These are phyloP conservation scores for Venturia asperata DNA, from an alignment of 2,329 filamentous ascomycete genomes.

Conservation along the genomic window DNA sequence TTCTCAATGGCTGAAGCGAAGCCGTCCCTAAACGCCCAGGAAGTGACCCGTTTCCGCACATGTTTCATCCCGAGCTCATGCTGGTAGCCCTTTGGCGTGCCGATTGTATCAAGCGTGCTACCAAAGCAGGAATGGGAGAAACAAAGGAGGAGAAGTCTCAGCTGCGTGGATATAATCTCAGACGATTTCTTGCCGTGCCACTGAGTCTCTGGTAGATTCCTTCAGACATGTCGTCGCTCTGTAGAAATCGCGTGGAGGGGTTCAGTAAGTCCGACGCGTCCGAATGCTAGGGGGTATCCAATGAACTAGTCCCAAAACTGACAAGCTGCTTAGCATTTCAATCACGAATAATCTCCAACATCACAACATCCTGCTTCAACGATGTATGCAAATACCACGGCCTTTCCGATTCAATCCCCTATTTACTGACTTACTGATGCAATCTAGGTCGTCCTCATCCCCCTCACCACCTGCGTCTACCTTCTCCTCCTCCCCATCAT, in stretches of 20 bases:
- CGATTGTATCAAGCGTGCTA: background rate
- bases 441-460: background rate
- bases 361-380: conserved; percentile 6
- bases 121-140: background rate
- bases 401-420: background rate
- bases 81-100: background rate
- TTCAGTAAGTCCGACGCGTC: background rate
- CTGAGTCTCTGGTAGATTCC: background rate
- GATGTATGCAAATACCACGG: background rate
- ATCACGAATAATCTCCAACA: background rate
- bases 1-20: background rate
- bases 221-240: background rate
- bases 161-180: background rate
- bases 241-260: background rate
- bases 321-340: background rate
- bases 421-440: background rate
- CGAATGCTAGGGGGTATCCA: background rate
- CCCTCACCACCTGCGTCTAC: background rate
- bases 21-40: background rate
- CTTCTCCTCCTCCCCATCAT: background rate
- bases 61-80: conserved; percentile 9
- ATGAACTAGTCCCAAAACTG: too few relatives aligned
- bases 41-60: background rate
- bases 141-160: background rate
- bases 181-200: background rate